Conservation (phyloP, 805 yeast genomes). For the Candida anglica region DNA sequence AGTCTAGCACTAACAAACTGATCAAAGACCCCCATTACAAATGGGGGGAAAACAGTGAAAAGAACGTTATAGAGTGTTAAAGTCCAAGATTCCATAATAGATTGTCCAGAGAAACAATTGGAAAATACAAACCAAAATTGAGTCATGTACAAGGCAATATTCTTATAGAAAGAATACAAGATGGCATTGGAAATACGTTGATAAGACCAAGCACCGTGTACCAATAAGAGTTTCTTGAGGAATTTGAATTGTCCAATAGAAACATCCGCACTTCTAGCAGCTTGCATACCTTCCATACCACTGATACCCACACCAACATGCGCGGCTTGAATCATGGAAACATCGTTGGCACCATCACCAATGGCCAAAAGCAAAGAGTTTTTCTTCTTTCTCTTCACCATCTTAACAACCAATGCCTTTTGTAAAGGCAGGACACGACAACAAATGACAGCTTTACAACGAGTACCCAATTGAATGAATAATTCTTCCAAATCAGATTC, state of each 20-base stretch:
- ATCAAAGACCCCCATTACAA: constrained; percentile 93
- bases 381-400: constrained; percentile 77
- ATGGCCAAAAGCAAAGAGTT: constrained; percentile 80
- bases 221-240: constrained; percentile 75
- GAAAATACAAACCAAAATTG: constrained; percentile 97
- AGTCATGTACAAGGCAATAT: constrained; percentile 92
- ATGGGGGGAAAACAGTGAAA: constrained; percentile 93
- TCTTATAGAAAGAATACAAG: constrained; percentile 91
- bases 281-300: constrained; percentile 99
- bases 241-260: constrained; percentile 95
- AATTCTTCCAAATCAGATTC: constrained; percentile 76
- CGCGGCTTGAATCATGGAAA: constrained; percentile 98
- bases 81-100: constrained; percentile 96
- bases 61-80: constrained; percentile 92
- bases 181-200: constrained; percentile 92
- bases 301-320: constrained; percentile 99
- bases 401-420: constrained; percentile 91
- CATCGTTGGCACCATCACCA: constrained; percentile 99
- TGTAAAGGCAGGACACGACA: constrained; percentile 98
- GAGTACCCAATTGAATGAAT: constrained; percentile 72
- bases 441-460: constrained; percentile 94
- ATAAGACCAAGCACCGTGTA: constrained; percentile 98
- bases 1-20: constrained; percentile 91
- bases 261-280: constrained; percentile 96
- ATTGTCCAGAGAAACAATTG: constrained; percentile 92